Conservation (phyloP, 2,329 filamentous ascomycete species). For the Aureobasidium subglaciale region DNA sequence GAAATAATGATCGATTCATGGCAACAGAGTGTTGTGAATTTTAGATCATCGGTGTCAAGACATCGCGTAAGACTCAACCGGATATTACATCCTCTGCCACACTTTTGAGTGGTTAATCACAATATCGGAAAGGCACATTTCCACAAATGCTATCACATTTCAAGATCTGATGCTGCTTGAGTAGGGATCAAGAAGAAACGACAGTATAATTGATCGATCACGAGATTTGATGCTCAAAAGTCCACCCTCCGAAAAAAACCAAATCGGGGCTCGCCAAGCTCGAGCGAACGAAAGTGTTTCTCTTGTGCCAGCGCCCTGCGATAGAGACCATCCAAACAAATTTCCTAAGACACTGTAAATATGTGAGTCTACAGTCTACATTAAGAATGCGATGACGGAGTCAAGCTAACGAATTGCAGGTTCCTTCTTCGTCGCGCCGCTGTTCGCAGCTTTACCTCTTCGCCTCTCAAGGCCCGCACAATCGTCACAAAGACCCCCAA, state of each 20-base stretch:
- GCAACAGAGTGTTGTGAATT: too few species aligned
- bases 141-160: too few species aligned
- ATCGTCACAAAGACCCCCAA: constrained; percentile 34
- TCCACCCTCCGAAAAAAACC: background rate
- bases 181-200: too few species aligned
- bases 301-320: background rate
- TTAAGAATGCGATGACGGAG: background rate
- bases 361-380: background rate
- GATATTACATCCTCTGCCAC: too few species aligned
- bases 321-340: background rate
- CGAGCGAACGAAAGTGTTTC: background rate
- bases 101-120: too few species aligned
- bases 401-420: constrained; percentile 34
- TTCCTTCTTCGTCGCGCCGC: constrained; percentile 52
- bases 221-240: too few species aligned
- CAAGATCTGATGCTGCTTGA: too few species aligned
- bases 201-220: too few species aligned
- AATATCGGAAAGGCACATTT: too few species aligned
- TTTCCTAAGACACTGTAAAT: background rate
- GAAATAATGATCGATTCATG: too few species aligned
- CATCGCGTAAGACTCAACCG: too few species aligned
- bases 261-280: background rate
- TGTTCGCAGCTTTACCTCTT: constrained; percentile 44
- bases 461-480: constrained; percentile 36
- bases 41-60: too few species aligned